Conservation (phyloP, 768 basidiomycete species). For the Hydnum rufescens region DNA sequence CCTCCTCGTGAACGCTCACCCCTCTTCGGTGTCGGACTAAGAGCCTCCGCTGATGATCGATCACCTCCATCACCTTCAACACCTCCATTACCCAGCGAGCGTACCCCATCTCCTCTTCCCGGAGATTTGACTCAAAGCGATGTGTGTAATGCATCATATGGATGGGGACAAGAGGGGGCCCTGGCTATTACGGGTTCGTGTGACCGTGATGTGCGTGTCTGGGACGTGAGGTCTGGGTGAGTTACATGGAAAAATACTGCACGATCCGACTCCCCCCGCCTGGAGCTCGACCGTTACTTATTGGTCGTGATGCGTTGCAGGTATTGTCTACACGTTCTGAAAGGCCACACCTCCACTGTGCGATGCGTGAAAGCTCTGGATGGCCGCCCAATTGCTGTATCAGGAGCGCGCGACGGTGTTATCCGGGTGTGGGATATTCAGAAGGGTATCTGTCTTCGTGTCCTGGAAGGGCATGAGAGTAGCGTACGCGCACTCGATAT, state of each 20-base stretch:
- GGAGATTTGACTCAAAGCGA: conserved; percentile 19
- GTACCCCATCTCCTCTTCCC: background rate
- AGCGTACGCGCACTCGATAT: conserved; percentile 84
- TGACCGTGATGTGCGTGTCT: conserved; percentile 78
- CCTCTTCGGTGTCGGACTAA: background rate
- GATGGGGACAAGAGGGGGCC: conserved; percentile 75
- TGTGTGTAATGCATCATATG: conserved; percentile 46
- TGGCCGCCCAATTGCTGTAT: conserved; percentile 71
- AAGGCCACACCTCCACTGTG: conserved; percentile 78
- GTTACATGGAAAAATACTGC: conserved; percentile 16
- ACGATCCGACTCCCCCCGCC: no score
- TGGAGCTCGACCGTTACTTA: background rate
- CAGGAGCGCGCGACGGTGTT: conserved; percentile 73
- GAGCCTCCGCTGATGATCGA: background rate
- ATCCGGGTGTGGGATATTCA: conserved; percentile 89
- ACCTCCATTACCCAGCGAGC: background rate
- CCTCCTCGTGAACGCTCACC: background rate
- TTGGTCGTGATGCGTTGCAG: conserved; percentile 13
- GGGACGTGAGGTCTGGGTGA: conserved; percentile 77
- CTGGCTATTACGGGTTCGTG: conserved; percentile 85
- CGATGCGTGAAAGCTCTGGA: conserved; percentile 79
- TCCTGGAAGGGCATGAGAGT: conserved; percentile 54
- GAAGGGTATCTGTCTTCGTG: conserved; percentile 40
- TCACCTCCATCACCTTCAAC: background rate
- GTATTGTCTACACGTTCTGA: conserved; percentile 55